Conservation (phyloP, 208 protist species). For the Trypanosomatidae sp. region DNA sequence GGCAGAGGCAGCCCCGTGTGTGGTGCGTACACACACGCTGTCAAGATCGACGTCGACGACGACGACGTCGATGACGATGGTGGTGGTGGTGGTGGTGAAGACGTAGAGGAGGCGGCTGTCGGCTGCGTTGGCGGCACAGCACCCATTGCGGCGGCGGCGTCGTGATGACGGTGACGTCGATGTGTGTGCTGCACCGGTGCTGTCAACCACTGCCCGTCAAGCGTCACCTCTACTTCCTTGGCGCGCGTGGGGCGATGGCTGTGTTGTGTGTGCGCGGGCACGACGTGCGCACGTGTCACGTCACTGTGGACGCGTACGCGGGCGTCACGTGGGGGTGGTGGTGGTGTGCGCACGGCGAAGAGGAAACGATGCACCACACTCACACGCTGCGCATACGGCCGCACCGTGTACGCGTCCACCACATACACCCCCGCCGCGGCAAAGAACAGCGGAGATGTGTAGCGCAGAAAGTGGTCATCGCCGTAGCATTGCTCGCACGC, state of each 20-base stretch:
- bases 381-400: conserved; percentile 20
- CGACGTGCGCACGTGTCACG: no score
- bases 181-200: no score
- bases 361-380: conserved; percentile 53
- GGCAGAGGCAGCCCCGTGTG: conserved; percentile 8
- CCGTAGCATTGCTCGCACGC: conserved; percentile 40
- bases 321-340: no score
- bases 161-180: no score
- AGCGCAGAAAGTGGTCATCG: conserved; percentile 34
- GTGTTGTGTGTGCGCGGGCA: no score
- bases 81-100: neutral
- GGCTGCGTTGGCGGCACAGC: neutral
- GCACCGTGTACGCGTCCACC: conserved; percentile 51
- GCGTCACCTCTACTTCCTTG: no score
- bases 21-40: conserved; percentile 2
- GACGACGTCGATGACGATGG: neutral
- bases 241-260: no score
- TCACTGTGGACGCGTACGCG: no score
- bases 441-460: conserved; percentile 43
- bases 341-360: no score
- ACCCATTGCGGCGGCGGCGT: no score
- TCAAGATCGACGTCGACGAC: conserved; percentile 10
- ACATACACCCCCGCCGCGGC: conserved; percentile 31
- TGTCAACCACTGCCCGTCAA: no score
- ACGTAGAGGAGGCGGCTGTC: neutral